Base-by-base conservation (phyloP, 139 green algal genomes). In the Asterochloris sp. region DNA sequence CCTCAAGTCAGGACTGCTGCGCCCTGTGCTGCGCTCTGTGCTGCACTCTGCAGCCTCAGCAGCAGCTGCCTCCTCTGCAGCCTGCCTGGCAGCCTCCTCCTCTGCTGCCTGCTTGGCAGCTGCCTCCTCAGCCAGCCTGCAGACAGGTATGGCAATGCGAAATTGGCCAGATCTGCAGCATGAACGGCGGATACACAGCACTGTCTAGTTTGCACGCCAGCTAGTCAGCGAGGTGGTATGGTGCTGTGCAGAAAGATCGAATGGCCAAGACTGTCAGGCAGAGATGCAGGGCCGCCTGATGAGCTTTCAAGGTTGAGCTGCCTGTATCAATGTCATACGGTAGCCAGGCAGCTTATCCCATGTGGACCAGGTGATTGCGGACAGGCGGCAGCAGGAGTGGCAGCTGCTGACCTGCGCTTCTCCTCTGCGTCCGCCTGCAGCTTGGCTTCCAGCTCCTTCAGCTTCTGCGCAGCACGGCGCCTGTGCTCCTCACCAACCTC, bases 401-500 rank as follows among this genome's bases (percentile, higher is more conserved):
- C 67, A 23, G 21, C 67, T 24, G 23, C 67, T 24, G 67, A 73
- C 21, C 67, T 73, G 21, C 67, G 21, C 67, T 23, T 24, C 67
- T 73, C 67, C 23, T 23, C 67, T 24, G 21, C 67, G 23, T 27
- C 67, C 21, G 67, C 21, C 67, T 23, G 23, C 67, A 73, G 67
- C 21, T 73, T 73, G 67, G 21, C 67, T 15, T 87, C 83, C 54
- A 87, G 66, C 10, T 60, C 83, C 14, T 54, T 69, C 78, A 87
- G 64, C 74, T 87, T 87, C 15, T 78, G 78, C 26, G 78, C 78
- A 60, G 83, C 83, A 61, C 78, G 76, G 21, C 69, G 78, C 76
- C 82, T 87, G 23, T 78, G 78, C 64, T 80, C 62, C 24, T 69
- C 29, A 38, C 82, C 82, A 28, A 66, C 82, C n/a, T 85, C 82